phyloP scores from a whole-genome alignment of 163 green algal genomes.

The Volvox carteri region DNA sequence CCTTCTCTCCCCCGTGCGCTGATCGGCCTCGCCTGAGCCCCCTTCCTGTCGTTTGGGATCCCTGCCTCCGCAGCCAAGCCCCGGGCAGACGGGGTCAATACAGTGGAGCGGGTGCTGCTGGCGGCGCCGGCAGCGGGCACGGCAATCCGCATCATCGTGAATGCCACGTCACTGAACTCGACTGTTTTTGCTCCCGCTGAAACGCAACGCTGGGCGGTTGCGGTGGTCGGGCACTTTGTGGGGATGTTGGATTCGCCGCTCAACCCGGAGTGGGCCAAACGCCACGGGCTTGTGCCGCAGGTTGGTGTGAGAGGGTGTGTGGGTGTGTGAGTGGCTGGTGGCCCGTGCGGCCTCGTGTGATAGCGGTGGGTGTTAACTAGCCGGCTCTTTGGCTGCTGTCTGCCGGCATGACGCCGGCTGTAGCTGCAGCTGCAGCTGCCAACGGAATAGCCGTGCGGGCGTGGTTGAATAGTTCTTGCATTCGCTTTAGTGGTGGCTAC shows the following conservation, averaged over 20 bases:
- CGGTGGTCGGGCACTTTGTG: conserved; percentile 19
- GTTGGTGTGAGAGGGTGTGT: neutral
- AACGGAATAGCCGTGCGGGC: too few species aligned
- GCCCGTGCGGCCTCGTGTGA: too few species aligned
- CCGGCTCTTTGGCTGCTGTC: too few species aligned
- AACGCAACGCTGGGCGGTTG: conserved; percentile 32
- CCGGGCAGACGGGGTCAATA: conserved; percentile 9
- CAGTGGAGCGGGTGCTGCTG: conserved; percentile 40
- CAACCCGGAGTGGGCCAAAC: neutral
- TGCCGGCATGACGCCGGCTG: too few species aligned
- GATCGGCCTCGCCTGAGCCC: neutral
- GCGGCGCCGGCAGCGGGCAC: neutral
- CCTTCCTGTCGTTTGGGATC: too few species aligned
- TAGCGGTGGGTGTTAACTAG: too few species aligned
- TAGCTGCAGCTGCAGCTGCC: too few species aligned
- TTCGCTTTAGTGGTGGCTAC: too few species aligned
- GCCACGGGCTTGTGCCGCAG: neutral
- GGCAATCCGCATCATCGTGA: neutral
- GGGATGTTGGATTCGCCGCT: neutral
- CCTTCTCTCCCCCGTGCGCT: neutral
- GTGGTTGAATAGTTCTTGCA: too few species aligned
- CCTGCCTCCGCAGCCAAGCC: neutral
- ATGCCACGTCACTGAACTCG: neutral
- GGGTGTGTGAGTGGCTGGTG: neutral
- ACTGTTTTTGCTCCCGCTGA: neutral